These are phyloP conservation scores for Salvia hispanica DNA, from an alignment of 257 asterid genomes.

Conservation along the genomic window DNA sequence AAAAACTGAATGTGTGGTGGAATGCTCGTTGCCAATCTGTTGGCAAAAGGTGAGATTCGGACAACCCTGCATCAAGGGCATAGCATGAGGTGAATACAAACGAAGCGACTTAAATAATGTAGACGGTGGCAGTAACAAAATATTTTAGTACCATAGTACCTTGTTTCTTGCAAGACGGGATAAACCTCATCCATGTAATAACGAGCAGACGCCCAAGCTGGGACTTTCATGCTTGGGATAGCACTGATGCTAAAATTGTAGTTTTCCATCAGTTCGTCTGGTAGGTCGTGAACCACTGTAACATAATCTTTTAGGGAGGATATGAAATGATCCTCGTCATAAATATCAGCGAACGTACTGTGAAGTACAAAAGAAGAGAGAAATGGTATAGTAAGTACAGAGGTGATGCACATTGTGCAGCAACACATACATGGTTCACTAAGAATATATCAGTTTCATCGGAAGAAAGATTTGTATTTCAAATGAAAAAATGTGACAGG, in stretches of 20 bases:
- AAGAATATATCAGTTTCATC: neutral
- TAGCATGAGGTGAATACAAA: neutral
- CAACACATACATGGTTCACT: neutral
- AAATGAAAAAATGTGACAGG: too few species aligned
- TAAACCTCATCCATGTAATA: conserved; percentile 71
- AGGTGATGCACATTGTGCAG: neutral
- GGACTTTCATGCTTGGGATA: conserved; percentile 60
- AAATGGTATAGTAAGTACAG: neutral
- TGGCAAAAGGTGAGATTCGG: conserved; percentile 84
- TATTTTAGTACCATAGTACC: conserved; percentile 29
- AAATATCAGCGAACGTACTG: conserved; percentile 82
- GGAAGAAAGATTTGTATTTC: too few species aligned
- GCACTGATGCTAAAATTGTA: conserved; percentile 66
- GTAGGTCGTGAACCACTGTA: conserved; percentile 64
- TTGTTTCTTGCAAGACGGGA: conserved; percentile 65
- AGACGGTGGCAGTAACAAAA: neutral
- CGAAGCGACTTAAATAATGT: neutral
- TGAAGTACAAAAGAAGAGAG: conserved; percentile 27
- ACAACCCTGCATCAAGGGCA: conserved; percentile 58
- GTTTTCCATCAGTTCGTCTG: conserved; percentile 63
- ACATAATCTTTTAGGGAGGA: conserved; percentile 60
- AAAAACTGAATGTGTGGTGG: conserved; percentile 72
- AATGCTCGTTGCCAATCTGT: conserved; percentile 67
- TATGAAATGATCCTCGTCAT: conserved; percentile 77
- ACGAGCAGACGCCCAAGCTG: conserved; percentile 78